These are phyloP conservation scores for Suillus bovinus DNA, from an alignment of 768 basidiomycete species.

Conservation along the genomic window DNA sequence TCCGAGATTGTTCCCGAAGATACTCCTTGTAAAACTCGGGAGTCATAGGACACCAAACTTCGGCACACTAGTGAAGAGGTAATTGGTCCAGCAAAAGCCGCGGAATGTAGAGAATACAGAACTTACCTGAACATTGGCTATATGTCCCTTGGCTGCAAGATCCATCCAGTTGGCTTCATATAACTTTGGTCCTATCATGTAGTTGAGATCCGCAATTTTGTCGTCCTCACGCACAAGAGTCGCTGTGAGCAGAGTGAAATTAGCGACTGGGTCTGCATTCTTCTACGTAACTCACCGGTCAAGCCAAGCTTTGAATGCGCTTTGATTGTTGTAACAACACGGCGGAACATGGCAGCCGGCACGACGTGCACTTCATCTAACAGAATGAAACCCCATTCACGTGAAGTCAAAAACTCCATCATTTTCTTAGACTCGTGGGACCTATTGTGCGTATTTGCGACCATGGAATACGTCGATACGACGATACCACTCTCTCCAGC, in stretches of 20 bases:
- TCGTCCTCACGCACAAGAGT: constrained; percentile 99
- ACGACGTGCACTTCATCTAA: constrained; percentile 99
- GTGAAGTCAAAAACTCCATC: constrained; percentile 99
- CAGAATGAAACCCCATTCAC: constrained; percentile 98
- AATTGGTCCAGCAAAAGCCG: constrained; percentile 5
- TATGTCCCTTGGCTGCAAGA: constrained; percentile 97
- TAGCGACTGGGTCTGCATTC: constrained; percentile 3
- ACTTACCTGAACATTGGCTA: constrained; percentile 97
- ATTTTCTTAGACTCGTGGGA: constrained; percentile 99
- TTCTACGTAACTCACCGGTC: constrained; percentile 61
- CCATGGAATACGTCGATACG: constrained; percentile 99
- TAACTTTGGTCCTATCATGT: constrained; percentile 98
- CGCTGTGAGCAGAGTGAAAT: constrained; percentile 48
- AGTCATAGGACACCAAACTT: constrained; percentile 99
- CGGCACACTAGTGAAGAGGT: constrained; percentile 72
- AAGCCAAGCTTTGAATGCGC: constrained; percentile 98
- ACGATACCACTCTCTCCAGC: constrained; percentile 97
- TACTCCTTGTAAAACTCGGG: constrained; percentile 99
- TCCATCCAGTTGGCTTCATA: constrained; percentile 99
- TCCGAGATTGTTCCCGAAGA: constrained; percentile 86
- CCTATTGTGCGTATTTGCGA: constrained; percentile 96
- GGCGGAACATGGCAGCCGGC: constrained; percentile 97
- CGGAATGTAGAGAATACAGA: not conserved
- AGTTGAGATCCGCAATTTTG: constrained; percentile 97
- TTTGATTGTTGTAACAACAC: constrained; percentile 97